Base-by-base conservation (phyloP, 371 early-diverging fungal genomes). In the Fennellomyces sp. region DNA sequence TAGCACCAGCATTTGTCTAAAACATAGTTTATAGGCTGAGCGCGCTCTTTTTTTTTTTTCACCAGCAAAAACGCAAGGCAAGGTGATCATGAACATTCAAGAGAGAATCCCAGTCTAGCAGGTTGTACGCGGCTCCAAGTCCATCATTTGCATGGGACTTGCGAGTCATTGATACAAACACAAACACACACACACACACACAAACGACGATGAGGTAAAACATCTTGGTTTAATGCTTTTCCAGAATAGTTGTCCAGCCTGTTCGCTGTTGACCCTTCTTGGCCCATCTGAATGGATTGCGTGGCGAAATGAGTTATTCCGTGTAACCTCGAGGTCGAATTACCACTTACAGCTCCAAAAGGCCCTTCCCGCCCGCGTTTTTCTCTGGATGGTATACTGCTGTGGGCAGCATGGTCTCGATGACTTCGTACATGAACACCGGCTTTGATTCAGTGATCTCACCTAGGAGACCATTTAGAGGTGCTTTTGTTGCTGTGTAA, bases 341-440 rank as follows among this genome's bases (percentile, higher is more conserved):
- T 57, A 28, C 6, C 55, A 80, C 89, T 82, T 82, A 93, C 84
- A 93, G 66, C 62, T 93, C 88, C 29, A 93, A 62, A 42, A 93
- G 70, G 31, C 81, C 69, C 56, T 88, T 82, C 0, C 89, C 89
- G 4, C 83, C 66, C 3, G 89, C 82, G 41, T 84, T 81, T n/a
- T 70, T 79, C 38, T 80, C 84, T 45, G 83, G 78, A 19, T 84
- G 73, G 68, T 89, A 91, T 15, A 82, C 73, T 1, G 93, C 90
- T 19, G 77, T 82, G 5, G 96, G 96, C 54, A 96, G 71, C 60
- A 96, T 68, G 0, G 95, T 95, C 68, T 96, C 95, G 45, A 96
- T 94, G 15, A 93, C 83, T 5, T 86, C 82, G 67, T 94, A 95
- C 42, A 94, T 76, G 65, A 93, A 91, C 13, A 76, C 62, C 0